phyloP scores from a whole-genome alignment of 768 basidiomycete species.

The Kwoniella europaea region DNA sequence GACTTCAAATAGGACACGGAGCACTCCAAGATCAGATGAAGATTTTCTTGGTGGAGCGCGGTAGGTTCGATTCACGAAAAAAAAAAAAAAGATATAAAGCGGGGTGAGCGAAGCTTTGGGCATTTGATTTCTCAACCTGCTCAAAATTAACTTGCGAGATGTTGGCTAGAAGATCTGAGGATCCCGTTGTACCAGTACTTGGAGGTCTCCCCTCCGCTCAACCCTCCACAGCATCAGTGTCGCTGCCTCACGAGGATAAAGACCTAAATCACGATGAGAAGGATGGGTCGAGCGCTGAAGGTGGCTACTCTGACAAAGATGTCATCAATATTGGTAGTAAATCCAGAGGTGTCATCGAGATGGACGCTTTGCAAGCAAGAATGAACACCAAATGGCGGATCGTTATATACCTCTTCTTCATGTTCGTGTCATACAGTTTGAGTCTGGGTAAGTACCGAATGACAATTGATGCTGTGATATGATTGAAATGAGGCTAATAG shows the following conservation, averaged over 20 bases:
- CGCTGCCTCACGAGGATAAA: neutral
- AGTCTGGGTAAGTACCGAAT: constrained; percentile 43
- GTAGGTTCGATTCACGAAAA: no score
- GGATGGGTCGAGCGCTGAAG: constrained; percentile 9
- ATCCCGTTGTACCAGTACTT: constrained; percentile 1
- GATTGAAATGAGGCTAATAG: neutral
- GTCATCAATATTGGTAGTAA: constrained; percentile 30
- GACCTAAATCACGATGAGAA: constrained; percentile 9
- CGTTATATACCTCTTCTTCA: constrained; percentile 48
- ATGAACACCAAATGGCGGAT: constrained; percentile 40
- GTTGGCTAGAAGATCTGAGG: constrained; percentile 2
- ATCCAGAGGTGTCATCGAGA: constrained; percentile 50
- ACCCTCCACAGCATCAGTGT: neutral
- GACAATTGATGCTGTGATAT: no score
- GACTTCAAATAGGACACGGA: neutral
- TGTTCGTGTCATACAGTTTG: constrained; percentile 51
- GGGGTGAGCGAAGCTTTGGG: neutral
- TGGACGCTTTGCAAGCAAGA: constrained; percentile 45
- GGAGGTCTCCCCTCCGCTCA: constrained; percentile 1
- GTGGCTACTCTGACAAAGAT: neutral
- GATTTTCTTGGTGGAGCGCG: no score
- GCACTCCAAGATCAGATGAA: neutral
- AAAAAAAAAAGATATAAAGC: neutral
- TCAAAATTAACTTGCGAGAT: neutral
- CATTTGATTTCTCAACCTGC: neutral